These are phyloP conservation scores for Isatis tinctoria DNA, from an alignment of 345 rosid genomes.

Conservation along the genomic window DNA sequence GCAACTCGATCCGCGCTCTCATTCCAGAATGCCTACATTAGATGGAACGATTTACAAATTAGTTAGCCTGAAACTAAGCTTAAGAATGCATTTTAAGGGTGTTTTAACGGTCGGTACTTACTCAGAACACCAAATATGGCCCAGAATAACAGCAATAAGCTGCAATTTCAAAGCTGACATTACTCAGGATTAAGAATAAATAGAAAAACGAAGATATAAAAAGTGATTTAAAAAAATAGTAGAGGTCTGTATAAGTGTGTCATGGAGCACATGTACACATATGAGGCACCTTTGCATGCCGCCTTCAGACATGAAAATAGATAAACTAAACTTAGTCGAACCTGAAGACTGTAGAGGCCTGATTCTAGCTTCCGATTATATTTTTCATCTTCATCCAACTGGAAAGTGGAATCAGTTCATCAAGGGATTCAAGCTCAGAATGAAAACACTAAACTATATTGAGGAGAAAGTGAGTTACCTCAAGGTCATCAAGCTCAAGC, in stretches of 20 bases:
- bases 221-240: neutral
- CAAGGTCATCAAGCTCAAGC: slow-evolving; percentile 83
- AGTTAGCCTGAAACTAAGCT: neutral
- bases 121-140: slow-evolving; percentile 98
- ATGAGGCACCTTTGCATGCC: neutral
- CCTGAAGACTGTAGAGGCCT: slow-evolving; percentile 98
- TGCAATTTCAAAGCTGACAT: slow-evolving; percentile 39
- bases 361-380: slow-evolving; percentile 82
- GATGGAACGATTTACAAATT: slow-evolving; percentile 2
- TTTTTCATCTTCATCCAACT: slow-evolving; percentile 92
- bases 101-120: slow-evolving; percentile 41
- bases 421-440: neutral
- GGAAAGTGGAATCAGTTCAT: slow-evolving; percentile 20
- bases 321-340: slow-evolving; percentile 27
- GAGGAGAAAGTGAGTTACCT: slow-evolving; percentile 44
- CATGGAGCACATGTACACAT: slow-evolving; percentile 3
- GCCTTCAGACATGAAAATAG: neutral
- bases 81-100: neutral
- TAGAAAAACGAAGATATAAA: neutral
- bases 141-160: slow-evolving; percentile 80
- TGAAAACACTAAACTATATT: neutral
- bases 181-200: neutral
- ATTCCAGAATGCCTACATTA: slow-evolving; percentile 62
- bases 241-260: neutral
- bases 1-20: slow-evolving; percentile 77